These are phyloP conservation scores for Diversispora eburnea DNA, from an alignment of 192 early-diverging fungal genomes.

Conservation along the genomic window DNA sequence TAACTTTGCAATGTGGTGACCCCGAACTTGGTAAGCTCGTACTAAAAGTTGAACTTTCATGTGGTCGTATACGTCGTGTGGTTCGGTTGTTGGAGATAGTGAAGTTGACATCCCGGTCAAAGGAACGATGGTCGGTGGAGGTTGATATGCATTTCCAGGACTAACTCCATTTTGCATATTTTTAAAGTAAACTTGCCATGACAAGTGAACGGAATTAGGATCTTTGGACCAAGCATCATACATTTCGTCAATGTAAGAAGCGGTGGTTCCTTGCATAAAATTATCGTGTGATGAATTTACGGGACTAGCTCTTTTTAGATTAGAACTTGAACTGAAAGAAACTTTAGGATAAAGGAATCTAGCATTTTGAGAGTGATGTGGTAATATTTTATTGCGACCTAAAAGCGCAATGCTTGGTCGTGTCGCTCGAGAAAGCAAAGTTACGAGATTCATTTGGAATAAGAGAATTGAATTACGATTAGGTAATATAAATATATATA, in stretches of 20 bases:
- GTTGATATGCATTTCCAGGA: slow-evolving; percentile 68
- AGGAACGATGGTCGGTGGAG: slow-evolving; percentile 71
- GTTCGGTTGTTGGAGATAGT: slow-evolving; percentile 31
- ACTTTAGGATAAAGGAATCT: no score
- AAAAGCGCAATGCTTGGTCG: no score
- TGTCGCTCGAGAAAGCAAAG: no score
- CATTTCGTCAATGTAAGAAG: slow-evolving; percentile 92
- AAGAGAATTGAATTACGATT: no score
- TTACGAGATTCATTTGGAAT: no score
- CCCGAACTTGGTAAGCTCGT: slow-evolving; percentile 94
- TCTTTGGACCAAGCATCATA: slow-evolving; percentile 89
- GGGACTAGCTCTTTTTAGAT: slow-evolving; percentile 17
- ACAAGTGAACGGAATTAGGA: slow-evolving; percentile 86
- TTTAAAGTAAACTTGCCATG: slow-evolving; percentile 97
- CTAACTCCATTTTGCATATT: slow-evolving; percentile 65
- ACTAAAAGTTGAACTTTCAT: slow-evolving; percentile 97
- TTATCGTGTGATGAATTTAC: slow-evolving; percentile 57
- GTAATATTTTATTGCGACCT: no score
- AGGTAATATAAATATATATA: no score
- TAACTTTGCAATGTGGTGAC: slow-evolving; percentile 92
- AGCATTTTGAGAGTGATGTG: no score
- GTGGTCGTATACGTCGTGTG: slow-evolving; percentile 84
- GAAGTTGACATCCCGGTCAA: slow-evolving; percentile 37
- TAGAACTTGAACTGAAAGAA: neutral
- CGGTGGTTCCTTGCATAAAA: slow-evolving; percentile 84